Base-by-base conservation (phyloP, 129 eudicot species). In the Mikania micrantha region DNA sequence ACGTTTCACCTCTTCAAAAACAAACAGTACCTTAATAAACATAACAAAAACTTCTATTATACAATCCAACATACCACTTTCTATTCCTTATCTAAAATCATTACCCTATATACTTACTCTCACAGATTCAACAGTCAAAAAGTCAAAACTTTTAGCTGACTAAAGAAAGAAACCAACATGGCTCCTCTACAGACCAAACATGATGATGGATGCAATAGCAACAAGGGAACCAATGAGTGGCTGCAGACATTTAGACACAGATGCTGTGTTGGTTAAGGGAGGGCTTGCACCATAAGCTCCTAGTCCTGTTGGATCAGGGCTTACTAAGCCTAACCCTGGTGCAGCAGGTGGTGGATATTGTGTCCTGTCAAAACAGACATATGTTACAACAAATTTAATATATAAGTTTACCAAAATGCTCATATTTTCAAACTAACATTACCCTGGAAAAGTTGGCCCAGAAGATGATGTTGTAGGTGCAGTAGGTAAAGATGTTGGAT, bases 201-300 rank as follows among this genome's bases (percentile, higher is more conserved):
- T 15, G 49, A 42, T 11, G 49, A 42, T 41, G 47, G 3, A 41
- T 40, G 16, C 47, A 11, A 15, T 2, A 42, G 49, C n/a, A 13
- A 42, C 49, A 42, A 42, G 49, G 20, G 49, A 42, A 12, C 5
- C 49, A 10, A 42, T 42, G 49, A 42, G 15, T 5, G 49, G 49
- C 7, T 0, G 36, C 54, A 73, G 15, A 25, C 4, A 12, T 35
- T 66, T 69, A 32, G 96, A 79, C 65, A 53, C 65, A 25, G 94
- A 80, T 58, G 98, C 79, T 44, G 77, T 42, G 72, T 79, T 81
- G 32, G 40, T 57, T 48, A 61, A 66, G 2, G 97, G 80, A 50
- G 95, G 90, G 72, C 80, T 81, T 20, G 85, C 90, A n/a, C 90
- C 93, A 35, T 59, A 83, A 60, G 57, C 54, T 59, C 82, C 84